Evolutionary conservation across 495 filamentous ascomycete species (phyloP), one percentile per base, ranked within the genome.

Genomic region (Tuber aestivum): DNA sequence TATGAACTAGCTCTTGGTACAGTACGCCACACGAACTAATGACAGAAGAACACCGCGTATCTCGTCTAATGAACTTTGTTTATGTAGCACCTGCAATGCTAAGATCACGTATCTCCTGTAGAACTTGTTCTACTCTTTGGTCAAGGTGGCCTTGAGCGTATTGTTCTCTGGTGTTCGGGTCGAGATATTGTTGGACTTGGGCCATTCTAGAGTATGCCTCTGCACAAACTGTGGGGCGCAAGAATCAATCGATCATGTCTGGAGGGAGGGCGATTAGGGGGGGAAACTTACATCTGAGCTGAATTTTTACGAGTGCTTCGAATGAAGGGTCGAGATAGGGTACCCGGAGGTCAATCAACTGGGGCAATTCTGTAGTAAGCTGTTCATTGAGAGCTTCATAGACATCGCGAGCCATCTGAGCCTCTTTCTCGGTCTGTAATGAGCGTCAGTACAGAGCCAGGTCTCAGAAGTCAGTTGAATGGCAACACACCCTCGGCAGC

Each of bases 381-480:
- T 97, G 96, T 77, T 97, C 94, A 84, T 99, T 99, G 78, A 99
- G 87, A 82, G 93, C 90, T 82, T 99, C 96, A 86, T 99, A 99
- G 35, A 93, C 93, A 41, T 91, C 90, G 84, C 92, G 95, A 74
- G 95, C 93, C 86, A 97, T 91, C 79, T 97, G 94, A 82, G 92
- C 88, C 84, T 99, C 95, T 84, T 95, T 94, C 84, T 99, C 95
- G 4, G 94, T 79, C 76, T 78, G 70, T 61, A 20, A 48, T 68
- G 12, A 75, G 16, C 16, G 56, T 73, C 21, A 73, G 72, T 41
- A 61, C 0, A 12, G n/a, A n/a, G 14, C 50, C 12, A 5, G 4
- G 27, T 61, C 50, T 4, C 20, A 41, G 16, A 9, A 20, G 9
- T 7, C 35, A 20, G 68, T 61, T 45, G 69, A 41, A 71, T 42